phyloP scores from a whole-genome alignment of 1,284 basidiomycete species.

The Boletus semigastroideus region DNA sequence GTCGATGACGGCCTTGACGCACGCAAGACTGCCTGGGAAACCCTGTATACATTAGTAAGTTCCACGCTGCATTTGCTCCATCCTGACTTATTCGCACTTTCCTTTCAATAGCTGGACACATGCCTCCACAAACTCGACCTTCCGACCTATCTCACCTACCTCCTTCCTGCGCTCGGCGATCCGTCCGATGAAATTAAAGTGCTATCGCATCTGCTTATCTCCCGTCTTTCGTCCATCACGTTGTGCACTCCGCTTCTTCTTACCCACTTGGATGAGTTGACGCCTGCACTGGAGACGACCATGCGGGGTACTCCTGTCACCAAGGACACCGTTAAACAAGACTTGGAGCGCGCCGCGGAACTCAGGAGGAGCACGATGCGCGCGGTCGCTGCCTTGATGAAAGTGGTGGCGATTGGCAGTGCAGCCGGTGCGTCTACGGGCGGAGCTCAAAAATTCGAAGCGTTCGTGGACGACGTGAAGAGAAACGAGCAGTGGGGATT shows the following conservation, averaged over 20 bases:
- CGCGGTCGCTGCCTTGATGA: slow-evolving; percentile 83
- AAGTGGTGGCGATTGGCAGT: slow-evolving; percentile 52
- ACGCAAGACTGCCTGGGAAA: slow-evolving; percentile 96
- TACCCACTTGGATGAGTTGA: slow-evolving; percentile 84
- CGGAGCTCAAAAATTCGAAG: slow-evolving; percentile 59
- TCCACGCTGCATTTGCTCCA: background rate
- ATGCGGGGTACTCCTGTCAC: slow-evolving; percentile 91
- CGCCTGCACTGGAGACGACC: slow-evolving; percentile 78
- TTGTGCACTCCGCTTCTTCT: slow-evolving; percentile 29
- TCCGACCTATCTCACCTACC: slow-evolving; percentile 78
- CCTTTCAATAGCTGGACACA: slow-evolving; percentile 70
- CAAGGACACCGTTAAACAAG: slow-evolving; percentile 96
- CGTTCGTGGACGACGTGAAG: slow-evolving; percentile 69
- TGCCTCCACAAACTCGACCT: slow-evolving; percentile 86
- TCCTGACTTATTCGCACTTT: slow-evolving; percentile 7
- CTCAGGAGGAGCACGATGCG: slow-evolving; percentile 86
- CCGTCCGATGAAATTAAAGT: slow-evolving; percentile 97
- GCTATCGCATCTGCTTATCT: slow-evolving; percentile 92
- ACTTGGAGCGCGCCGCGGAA: slow-evolving; percentile 91
- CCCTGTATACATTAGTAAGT: slow-evolving; percentile 89
- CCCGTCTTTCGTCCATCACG: slow-evolving; percentile 84
- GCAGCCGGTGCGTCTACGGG: slow-evolving; percentile 57
- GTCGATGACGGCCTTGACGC: slow-evolving; percentile 92
- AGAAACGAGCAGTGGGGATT: slow-evolving; percentile 60
- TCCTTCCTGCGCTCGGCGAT: slow-evolving; percentile 84